phyloP scores from a whole-genome alignment of 2,329 filamentous ascomycete genomes.

The Westerdykella sp. region DNA sequence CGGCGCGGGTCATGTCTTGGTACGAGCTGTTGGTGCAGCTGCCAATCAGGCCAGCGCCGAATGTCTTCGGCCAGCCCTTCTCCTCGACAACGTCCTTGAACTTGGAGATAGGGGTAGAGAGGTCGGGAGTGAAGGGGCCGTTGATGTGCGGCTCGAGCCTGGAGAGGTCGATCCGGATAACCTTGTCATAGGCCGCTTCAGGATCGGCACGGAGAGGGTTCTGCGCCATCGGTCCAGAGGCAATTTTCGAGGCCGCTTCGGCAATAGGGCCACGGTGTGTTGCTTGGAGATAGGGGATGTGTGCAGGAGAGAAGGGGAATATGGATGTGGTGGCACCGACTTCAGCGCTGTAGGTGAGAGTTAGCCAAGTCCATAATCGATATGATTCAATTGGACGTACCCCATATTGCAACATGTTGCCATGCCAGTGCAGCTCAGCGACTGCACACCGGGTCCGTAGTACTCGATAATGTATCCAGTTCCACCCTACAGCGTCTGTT shows the following conservation, averaged over 20 bases:
- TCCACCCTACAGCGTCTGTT: constrained; percentile 53
- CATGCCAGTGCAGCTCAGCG: constrained; percentile 88
- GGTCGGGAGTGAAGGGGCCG: constrained; percentile 91
- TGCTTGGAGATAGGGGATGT: constrained; percentile 76
- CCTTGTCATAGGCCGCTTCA: constrained; percentile 79
- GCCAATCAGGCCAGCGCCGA: constrained; percentile 90
- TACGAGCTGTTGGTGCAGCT: constrained; percentile 99
- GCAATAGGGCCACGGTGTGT: constrained; percentile 73
- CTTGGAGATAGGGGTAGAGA: constrained; percentile 83
- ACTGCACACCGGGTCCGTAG: constrained; percentile 81
- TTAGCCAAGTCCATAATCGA: constrained; percentile 1
- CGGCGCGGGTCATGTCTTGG: constrained; percentile 94
- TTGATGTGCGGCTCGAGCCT: constrained; percentile 93
- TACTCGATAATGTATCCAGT: constrained; percentile 96
- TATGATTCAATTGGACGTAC: constrained; percentile 1
- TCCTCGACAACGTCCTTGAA: constrained; percentile 80
- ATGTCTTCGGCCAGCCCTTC: constrained; percentile 83
- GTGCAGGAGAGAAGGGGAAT: constrained; percentile 84
- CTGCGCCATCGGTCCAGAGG: constrained; percentile 51
- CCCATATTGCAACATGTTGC: constrained; percentile 82
- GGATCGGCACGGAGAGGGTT: constrained; percentile 71
- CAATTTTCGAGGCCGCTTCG: constrained; percentile 57
- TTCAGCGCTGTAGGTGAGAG: constrained; percentile 53
- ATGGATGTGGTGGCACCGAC: constrained; percentile 92
- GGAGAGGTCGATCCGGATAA: constrained; percentile 86